Evolutionary conservation across 2,329 filamentous ascomycete species (phyloP), one percentile per base, ranked within the genome.

Genomic region (Sporothrix brasiliensis): DNA sequence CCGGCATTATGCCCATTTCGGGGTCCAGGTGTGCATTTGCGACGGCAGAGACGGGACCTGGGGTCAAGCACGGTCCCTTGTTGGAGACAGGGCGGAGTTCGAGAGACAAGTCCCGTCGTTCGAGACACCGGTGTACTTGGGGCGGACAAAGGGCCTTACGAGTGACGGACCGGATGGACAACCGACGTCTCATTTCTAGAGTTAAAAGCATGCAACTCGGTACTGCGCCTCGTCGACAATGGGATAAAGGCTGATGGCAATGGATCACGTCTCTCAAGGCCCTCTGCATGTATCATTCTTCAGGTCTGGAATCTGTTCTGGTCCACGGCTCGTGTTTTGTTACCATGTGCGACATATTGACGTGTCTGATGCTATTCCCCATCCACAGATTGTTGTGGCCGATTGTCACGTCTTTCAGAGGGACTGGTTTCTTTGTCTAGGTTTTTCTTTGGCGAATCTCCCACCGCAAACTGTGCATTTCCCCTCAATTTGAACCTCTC

Each of bases 221-320:
- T 10, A 4, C 54, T 58, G 30, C 30, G 54, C 27, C 27, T 30
- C 39, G 54, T 39, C 30, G 54, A 54, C 21, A 10, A n/a, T 34
- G n/a, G 50, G 2, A 21, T n/a, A 4, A 30, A 54, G 21, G 52
- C 52, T 54, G 52, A 54, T 6, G 54, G 30, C 16, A n/a, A 60
- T 60, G 54, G 41, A 41, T 60, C 54, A 60, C 39, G 7, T n/a
- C 16, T 58, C n/a, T n/a, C n/a, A n/a, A n/a, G n/a, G n/a, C n/a
- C n/a, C n/a, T n/a, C n/a, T n/a, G 24, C 24, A 24, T 24, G 24
- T 24, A 24, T 24, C 24, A 24, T 24, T 2, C 24, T 34, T 34
- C 30, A 34, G 2, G 30, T 34, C 30, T 4, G 6, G 4, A 34
- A 34, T 34, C 30, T 34, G 30, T 34, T 34, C 6, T 6, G 30